These are phyloP conservation scores for Penicillium soppii DNA, from an alignment of 495 filamentous ascomycete genomes.

Conservation along the genomic window DNA sequence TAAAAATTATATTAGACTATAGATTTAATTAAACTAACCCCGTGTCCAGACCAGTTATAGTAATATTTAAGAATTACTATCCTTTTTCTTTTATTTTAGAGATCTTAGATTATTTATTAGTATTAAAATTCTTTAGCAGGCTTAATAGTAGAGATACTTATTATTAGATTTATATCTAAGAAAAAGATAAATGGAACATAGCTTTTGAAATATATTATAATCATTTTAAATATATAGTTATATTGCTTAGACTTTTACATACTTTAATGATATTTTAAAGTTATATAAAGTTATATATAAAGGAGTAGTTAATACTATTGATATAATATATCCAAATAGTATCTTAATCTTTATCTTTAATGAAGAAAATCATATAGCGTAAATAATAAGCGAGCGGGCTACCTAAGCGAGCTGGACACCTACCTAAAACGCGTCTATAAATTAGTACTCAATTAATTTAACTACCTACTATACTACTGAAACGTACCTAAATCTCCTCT, in stretches of 20 bases:
- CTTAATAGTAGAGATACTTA: neutral
- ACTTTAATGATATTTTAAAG: neutral
- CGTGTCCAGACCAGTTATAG: no score
- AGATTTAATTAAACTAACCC: no score
- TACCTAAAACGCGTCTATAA: no score
- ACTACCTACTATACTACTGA: no score
- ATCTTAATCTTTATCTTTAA: neutral
- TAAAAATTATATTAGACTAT: no score
- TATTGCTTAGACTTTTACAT: neutral
- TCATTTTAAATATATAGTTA: neutral
- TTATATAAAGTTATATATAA: neutral
- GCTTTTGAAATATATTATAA: neutral
- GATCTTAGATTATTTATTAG: no score
- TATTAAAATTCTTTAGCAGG: neutral
- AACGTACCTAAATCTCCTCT: no score
- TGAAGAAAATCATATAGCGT: no score
- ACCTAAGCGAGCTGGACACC: no score
- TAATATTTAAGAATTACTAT: neutral
- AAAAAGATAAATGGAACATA: neutral
- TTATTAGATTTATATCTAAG: neutral
- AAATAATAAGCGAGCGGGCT: no score
- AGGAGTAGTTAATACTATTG: neutral
- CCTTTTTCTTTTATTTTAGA: neutral
- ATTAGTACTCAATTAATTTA: no score
- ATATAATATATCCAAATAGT: neutral